phyloP scores from a whole-genome alignment of 768 basidiomycete species.

The Naganishia randhawae region DNA sequence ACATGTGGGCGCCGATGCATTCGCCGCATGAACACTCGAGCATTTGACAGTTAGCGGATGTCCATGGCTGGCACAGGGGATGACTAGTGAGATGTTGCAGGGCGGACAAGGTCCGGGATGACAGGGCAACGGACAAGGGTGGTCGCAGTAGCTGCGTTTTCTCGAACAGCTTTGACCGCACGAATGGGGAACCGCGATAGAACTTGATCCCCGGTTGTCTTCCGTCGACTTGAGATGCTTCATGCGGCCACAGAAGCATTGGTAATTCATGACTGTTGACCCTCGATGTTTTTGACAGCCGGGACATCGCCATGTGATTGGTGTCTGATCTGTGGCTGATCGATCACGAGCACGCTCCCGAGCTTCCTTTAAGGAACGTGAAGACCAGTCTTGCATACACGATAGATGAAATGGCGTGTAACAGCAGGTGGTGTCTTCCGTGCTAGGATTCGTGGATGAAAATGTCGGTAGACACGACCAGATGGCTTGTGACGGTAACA shows the following conservation, averaged over 20 bases:
- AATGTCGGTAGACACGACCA: slow-evolving; percentile 68
- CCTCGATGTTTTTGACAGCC: slow-evolving; percentile 82
- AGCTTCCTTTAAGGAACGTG: slow-evolving; percentile 66
- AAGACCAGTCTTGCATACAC: slow-evolving; percentile 84
- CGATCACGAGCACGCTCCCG: slow-evolving; percentile 58
- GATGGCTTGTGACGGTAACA: slow-evolving; percentile 72
- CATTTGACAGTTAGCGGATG: slow-evolving; percentile 56
- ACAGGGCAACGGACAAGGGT: slow-evolving; percentile 67
- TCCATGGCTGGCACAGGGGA: slow-evolving; percentile 74
- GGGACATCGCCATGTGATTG: slow-evolving; percentile 73
- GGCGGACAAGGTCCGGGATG: slow-evolving; percentile 90
- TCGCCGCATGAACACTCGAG: slow-evolving; percentile 38
- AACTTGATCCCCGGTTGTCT: slow-evolving; percentile 15
- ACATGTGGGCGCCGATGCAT: slow-evolving; percentile 40
- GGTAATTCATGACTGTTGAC: slow-evolving; percentile 59
- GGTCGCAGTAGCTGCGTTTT: slow-evolving; percentile 58
- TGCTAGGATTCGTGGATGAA: slow-evolving; percentile 33
- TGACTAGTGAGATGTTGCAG: slow-evolving; percentile 71
- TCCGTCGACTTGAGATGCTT: slow-evolving; percentile 69
- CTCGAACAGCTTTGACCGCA: slow-evolving; percentile 51
- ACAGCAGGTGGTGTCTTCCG: slow-evolving; percentile 61
- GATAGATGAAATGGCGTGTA: slow-evolving; percentile 88
- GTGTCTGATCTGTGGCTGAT: slow-evolving; percentile 58
- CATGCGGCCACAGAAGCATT: slow-evolving; percentile 78
- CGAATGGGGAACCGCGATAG: slow-evolving; percentile 45